A percentile compares a stretch with the other conserved stretches of the same genome.
These are phyloP conservation scores for Niebla homalea DNA, from an alignment of 495 filamentous ascomycete genomes.

Conservation along the genomic window DNA sequence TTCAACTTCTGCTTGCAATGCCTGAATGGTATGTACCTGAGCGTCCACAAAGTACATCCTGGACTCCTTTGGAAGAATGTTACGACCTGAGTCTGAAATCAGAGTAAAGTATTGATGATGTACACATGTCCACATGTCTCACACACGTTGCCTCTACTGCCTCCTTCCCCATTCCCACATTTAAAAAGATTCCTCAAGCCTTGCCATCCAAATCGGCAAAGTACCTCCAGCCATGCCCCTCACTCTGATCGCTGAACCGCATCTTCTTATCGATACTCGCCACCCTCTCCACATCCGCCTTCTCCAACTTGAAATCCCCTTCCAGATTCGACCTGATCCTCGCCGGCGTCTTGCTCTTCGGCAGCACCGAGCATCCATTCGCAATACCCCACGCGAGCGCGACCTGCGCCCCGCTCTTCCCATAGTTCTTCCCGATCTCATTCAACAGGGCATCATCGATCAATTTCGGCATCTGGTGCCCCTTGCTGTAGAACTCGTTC, in stretches of 20 bases:
- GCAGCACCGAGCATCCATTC: constrained; percentile 50
- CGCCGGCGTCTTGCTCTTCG: constrained; percentile 46
- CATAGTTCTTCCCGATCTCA: constrained; percentile 48
- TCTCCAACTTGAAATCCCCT: constrained; percentile 43
- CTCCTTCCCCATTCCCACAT: no score
- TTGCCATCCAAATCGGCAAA: constrained; percentile 53
- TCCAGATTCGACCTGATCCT: constrained; percentile 45
- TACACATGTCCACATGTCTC: no score
- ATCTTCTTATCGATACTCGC: constrained; percentile 37
- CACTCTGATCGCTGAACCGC: constrained; percentile 54
- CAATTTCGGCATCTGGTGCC: constrained; percentile 36
- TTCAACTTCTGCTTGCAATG: no score
- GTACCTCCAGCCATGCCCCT: constrained; percentile 42
- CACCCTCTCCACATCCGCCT: constrained; percentile 37
- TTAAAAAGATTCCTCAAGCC: constrained; percentile 7
- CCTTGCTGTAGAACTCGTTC: constrained; percentile 45
- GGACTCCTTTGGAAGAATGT: no score
- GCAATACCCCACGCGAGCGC: constrained; percentile 55
- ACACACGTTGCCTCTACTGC: no score
- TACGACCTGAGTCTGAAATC: no score
- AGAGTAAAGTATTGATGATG: no score
- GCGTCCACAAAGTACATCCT: no score
- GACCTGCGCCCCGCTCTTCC: constrained; percentile 47
- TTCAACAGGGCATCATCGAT: constrained; percentile 48
- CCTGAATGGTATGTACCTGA: no score